phyloP scores from a whole-genome alignment of 2,329 filamentous ascomycete species.

The Penicillium corylophilum region DNA sequence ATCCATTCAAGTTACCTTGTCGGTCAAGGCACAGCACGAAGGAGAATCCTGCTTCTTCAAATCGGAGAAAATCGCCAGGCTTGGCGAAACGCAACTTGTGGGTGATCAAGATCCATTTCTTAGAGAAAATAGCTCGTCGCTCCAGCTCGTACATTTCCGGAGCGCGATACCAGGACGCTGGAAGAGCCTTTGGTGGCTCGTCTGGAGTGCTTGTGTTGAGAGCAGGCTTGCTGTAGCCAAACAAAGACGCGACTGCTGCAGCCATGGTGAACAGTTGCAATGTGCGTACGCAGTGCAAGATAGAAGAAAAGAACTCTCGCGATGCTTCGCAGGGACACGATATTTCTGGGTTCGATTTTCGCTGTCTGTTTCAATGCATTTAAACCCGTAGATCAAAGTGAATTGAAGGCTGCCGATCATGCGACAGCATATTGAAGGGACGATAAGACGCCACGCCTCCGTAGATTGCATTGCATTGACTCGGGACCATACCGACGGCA shows the following conservation, averaged over 20 bases:
- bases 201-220: not conserved
- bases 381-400: not conserved
- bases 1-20: constrained; percentile 52
- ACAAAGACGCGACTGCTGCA: constrained; percentile 15
- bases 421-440: constrained; percentile 1
- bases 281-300: not conserved
- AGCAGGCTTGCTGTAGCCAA: constrained; percentile 11
- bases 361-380: not conserved
- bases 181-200: constrained; percentile 13
- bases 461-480: not conserved
- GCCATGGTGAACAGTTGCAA: constrained; percentile 8
- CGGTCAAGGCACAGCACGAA: constrained; percentile 54
- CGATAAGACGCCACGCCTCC: not conserved
- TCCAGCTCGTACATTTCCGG: constrained; percentile 19
- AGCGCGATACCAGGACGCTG: constrained; percentile 16
- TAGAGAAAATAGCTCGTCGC: constrained; percentile 18
- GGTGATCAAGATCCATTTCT: constrained; percentile 18
- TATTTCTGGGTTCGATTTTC: not conserved
- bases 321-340: not conserved
- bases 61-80: constrained; percentile 57
- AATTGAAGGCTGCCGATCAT: constrained; percentile 2
- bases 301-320: not conserved
- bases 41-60: constrained; percentile 57
- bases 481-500: constrained; percentile 7
- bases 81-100: constrained; percentile 33